A percentile compares a stretch with the other conserved stretches of the same genome.
Conservation (phyloP, 345 rosid genomes). For the Trapa bicornis region DNA sequence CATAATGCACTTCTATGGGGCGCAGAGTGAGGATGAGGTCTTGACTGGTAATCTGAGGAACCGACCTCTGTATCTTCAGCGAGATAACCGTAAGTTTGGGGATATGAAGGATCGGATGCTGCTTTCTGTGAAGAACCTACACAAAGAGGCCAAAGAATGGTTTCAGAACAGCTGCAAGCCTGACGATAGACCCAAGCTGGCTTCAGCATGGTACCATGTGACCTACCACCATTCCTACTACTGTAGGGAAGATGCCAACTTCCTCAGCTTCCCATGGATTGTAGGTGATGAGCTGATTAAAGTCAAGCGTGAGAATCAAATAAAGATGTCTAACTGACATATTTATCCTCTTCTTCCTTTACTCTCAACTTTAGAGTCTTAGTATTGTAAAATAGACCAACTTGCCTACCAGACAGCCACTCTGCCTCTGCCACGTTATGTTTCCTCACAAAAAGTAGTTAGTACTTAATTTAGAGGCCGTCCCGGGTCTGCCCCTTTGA, state of each 20-base stretch:
- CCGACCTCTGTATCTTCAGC: conserved; percentile 45
- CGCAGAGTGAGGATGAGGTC: conserved; percentile 66
- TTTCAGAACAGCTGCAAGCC: conserved; percentile 42
- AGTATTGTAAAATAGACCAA: too few relatives aligned
- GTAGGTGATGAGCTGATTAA: conserved; percentile 45
- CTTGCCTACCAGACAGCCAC: too few relatives aligned
- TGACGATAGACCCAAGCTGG: conserved; percentile 27
- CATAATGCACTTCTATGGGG: conserved; percentile 56
- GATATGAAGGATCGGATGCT: conserved; percentile 71
- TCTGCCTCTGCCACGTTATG: too few relatives aligned
- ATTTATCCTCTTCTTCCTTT: too few relatives aligned
- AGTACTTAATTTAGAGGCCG: too few relatives aligned
- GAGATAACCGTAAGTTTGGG: conserved; percentile 62
- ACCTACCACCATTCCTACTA: conserved; percentile 46
- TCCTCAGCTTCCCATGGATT: conserved; percentile 81
- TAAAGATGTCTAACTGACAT: not conserved
- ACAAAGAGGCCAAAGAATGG: conserved; percentile 49
- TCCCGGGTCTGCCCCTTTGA: too few relatives aligned
- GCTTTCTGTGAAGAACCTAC: conserved; percentile 38
- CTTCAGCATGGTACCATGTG: conserved; percentile 89
- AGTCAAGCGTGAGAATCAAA: conserved; percentile 40
- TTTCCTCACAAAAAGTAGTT: too few relatives aligned
- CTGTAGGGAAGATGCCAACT: conserved; percentile 19
- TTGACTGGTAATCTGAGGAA: conserved; percentile 65
- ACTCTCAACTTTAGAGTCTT: not conserved